These are phyloP conservation scores for Carex cristatella DNA, from an alignment of 176 grass and related monocot genomes.

Conservation along the genomic window DNA sequence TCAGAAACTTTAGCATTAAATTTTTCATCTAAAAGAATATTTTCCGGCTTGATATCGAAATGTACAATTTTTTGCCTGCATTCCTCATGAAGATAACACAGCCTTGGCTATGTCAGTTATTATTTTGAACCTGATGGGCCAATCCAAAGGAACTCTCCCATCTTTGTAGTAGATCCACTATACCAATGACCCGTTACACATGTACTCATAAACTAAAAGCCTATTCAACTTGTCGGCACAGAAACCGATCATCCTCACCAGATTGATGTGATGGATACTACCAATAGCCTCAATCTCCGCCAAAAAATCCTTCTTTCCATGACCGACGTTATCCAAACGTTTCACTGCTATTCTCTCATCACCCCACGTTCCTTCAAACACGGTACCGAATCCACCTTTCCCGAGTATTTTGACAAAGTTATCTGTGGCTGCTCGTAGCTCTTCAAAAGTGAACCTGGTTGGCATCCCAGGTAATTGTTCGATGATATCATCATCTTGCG, in stretches of 20 bases:
- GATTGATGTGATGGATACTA: conserved; percentile 39
- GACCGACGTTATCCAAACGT: conserved; percentile 20
- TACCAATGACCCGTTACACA: conserved; percentile 43
- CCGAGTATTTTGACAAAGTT: conserved; percentile 23
- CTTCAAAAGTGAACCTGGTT: conserved; percentile 21
- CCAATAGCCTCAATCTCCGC: conserved; percentile 53
- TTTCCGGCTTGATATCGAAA: conserved; percentile 54
- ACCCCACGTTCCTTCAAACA: conserved; percentile 16
- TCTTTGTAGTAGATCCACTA: conserved; percentile 39
- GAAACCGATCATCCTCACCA: conserved; percentile 48
- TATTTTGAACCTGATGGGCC: conserved; percentile 26
- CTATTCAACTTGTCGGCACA: conserved; percentile 35
- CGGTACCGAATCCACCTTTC: conserved; percentile 43
- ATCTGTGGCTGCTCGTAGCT: conserved; percentile 11
- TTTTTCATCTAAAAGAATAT: conserved; percentile 50
- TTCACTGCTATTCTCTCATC: conserved; percentile 38
- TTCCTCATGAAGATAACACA: conserved; percentile 56
- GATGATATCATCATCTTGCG: not conserved
- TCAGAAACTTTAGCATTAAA: conserved; percentile 48
- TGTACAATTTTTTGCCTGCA: conserved; percentile 49
- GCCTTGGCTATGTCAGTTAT: conserved; percentile 30
- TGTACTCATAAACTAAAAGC: conserved; percentile 40
- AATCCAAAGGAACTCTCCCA: conserved; percentile 24
- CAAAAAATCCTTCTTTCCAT: conserved; percentile 43
- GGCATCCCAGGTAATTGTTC: conserved; percentile 26